Percentiles rank a stretch among this genome's conserved stretches.
These are phyloP conservation scores for Suhomyces taliae DNA, from an alignment of 1,139 yeast genomes.

Conservation along the genomic window DNA sequence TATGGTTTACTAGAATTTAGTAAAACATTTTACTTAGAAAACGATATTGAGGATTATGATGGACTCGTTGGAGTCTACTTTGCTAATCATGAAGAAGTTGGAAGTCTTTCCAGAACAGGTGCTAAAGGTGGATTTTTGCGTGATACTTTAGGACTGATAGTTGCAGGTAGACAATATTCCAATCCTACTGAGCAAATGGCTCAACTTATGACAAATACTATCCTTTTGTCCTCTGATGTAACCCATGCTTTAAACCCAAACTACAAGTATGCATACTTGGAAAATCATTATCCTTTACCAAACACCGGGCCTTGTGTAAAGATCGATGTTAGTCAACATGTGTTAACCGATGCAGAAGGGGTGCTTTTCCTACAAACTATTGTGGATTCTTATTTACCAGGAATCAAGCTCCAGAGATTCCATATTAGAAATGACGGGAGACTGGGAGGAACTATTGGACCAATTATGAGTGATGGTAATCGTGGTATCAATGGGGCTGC, in stretches of 20 bases:
- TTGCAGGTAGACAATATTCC: conserved; percentile 3
- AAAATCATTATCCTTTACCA: conserved; percentile 42
- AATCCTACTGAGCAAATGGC: conserved; percentile 10
- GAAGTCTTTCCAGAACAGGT: conserved; percentile 45
- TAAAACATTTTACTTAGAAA: conserved; percentile 15
- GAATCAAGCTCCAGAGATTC: conserved; percentile 38
- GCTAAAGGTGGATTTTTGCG: conserved; percentile 35
- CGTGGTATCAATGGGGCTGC: conserved; percentile 36
- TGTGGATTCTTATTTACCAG: conserved; percentile 21
- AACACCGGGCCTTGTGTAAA: conserved; percentile 43
- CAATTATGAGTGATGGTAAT: conserved; percentile 36
- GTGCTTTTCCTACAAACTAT: conserved; percentile 22
- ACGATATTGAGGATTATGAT: conserved; percentile 24
- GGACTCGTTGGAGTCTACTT: conserved; percentile 40
- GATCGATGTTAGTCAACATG: conserved; percentile 43
- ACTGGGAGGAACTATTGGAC: conserved; percentile 51
- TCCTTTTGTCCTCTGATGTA: conserved; percentile 47
- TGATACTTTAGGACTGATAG: conserved; percentile 15
- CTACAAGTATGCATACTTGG: conserved; percentile 36
- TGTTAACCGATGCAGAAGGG: conserved; percentile 46
- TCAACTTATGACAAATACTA: conserved; percentile 18
- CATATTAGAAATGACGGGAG: conserved; percentile 46
- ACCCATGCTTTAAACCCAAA: conserved; percentile 51
- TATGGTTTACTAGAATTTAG: conserved; percentile 33
- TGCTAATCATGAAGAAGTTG: conserved; percentile 47